Conservation (phyloP, 2,329 filamentous ascomycete species). For the Thermoascus crustaceus region DNA sequence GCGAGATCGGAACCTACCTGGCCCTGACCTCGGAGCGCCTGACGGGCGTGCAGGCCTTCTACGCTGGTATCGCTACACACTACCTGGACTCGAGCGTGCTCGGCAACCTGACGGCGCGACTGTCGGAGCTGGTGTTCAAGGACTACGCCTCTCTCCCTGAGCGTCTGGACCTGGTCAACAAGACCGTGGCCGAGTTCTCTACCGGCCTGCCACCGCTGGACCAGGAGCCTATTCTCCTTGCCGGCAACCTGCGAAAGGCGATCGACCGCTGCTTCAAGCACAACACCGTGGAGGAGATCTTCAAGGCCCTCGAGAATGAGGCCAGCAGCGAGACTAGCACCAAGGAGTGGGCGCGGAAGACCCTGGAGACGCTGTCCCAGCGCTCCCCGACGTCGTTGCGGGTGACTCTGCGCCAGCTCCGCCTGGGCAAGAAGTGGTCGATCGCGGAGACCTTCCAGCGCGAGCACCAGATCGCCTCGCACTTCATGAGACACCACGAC, state of each 20-base stretch:
- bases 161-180: constrained; percentile 66
- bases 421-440: constrained; percentile 63
- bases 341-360: constrained; percentile 71
- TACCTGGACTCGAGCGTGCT: constrained; percentile 89
- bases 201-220: constrained; percentile 62
- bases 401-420: constrained; percentile 78
- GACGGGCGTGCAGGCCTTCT: constrained; percentile 76
- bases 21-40: constrained; percentile 82
- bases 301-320: constrained; percentile 55
- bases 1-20: constrained; percentile 80
- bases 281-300: constrained; percentile 60
- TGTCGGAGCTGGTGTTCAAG: constrained; percentile 81
- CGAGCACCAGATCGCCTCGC: constrained; percentile 74
- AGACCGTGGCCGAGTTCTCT: constrained; percentile 83
- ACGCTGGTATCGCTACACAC: constrained; percentile 87
- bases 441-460: constrained; percentile 78
- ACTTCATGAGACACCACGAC: constrained; percentile 87
- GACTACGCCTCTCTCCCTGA: constrained; percentile 60
- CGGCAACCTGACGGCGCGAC: constrained; percentile 68
- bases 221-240: constrained; percentile 58
- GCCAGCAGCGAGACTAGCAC: too few species aligned
- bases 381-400: constrained; percentile 81
- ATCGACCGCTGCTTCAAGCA: constrained; percentile 78
- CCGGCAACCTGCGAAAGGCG: constrained; percentile 62
- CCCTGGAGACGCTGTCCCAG: constrained; percentile 62